Base-by-base conservation (phyloP, 2,329 filamentous ascomycete genomes). In the Pseudogymnoascus destructans region DNA sequence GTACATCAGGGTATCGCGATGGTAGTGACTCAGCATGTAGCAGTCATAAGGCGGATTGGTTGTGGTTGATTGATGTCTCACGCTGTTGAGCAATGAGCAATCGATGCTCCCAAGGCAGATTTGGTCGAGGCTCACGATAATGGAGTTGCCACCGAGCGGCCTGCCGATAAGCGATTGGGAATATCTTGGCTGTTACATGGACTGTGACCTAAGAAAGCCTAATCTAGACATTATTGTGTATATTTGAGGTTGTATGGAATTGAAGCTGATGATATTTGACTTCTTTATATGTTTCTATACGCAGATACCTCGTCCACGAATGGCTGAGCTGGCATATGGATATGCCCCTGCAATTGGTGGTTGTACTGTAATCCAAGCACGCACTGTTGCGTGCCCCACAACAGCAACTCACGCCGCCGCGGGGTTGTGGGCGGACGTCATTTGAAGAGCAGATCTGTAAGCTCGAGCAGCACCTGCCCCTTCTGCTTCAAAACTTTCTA, bases 51-150 rank as follows among this genome's bases (percentile, higher is more conserved):
- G 46, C 25, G 46, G 46, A 32, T 52, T 52, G 46, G 46, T 30
- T 52, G 46, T 27, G 42, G 42, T 30, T 52, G 46, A 30, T 30
- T 52, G 46, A 52, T 52, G 46, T 52, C 46, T 52, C 46, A 52
- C 46, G 25, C 23, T 19, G 46, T 30, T 52, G 46, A 32, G 25
- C 46, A 52, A 32, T 30, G 46, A 52, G 46, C 42, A 52, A 52
- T 52, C 23, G 9, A 52, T 30, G 42, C 25, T 30, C 46, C 46
- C 25, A 19, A 42, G 46, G 25, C 46, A 52, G 46, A 52, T 30
- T 25, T 52, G 46, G 46, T 52, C 46, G 46, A 52, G 25, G n/a
- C 46, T 30, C 46, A 52, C 46, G 46, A 52, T 52, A 52, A 52
- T 25, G 46, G 17, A 17, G 46, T 19, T 13, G 25, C n/a, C 25